Evolutionary conservation across 2,329 filamentous ascomycete genomes (phyloP).

Genomic region (Herpotrichia juniperi): DNA sequence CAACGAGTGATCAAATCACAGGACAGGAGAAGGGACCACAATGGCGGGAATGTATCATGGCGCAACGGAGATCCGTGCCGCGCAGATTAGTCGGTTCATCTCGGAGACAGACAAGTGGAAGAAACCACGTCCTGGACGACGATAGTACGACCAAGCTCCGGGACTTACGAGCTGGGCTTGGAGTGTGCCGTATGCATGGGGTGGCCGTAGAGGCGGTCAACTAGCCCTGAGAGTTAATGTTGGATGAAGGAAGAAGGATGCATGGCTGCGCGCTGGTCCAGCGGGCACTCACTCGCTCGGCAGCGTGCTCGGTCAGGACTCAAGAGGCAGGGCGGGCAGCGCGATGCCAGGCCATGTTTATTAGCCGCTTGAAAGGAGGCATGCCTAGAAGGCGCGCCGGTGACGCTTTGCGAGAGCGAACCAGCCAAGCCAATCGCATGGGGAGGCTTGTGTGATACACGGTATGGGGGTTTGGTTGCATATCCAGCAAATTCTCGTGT

Average conservation of each 20-base stretch:
- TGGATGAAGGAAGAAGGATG: constrained; percentile 23
- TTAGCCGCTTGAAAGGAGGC: constrained; percentile 36
- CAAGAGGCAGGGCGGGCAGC: neutral
- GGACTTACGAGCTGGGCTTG: constrained; percentile 27
- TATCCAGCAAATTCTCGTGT: constrained; percentile 21
- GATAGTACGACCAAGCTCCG: constrained; percentile 38
- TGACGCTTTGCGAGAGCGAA: constrained; percentile 24
- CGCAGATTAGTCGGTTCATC: constrained; percentile 34
- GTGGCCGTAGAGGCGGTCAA: constrained; percentile 40
- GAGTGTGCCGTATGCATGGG: constrained; percentile 39
- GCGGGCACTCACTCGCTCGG: neutral
- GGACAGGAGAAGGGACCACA: constrained; percentile 24
- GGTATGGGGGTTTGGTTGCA: constrained; percentile 18
- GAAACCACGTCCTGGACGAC: constrained; percentile 26
- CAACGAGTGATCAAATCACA: constrained; percentile 41
- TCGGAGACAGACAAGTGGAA: constrained; percentile 33
- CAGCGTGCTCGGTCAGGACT: neutral
- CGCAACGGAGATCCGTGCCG: constrained; percentile 49
- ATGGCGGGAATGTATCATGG: constrained; percentile 49
- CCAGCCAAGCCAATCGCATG: constrained; percentile 22
- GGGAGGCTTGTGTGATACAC: constrained; percentile 18
- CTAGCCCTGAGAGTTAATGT: constrained; percentile 28
- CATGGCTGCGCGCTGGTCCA: constrained; percentile 20
- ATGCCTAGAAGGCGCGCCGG: constrained; percentile 25
- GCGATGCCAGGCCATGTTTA: constrained; percentile 25